Conservation (phyloP, 306 rosid species). For the Rosa lucieae region DNA sequence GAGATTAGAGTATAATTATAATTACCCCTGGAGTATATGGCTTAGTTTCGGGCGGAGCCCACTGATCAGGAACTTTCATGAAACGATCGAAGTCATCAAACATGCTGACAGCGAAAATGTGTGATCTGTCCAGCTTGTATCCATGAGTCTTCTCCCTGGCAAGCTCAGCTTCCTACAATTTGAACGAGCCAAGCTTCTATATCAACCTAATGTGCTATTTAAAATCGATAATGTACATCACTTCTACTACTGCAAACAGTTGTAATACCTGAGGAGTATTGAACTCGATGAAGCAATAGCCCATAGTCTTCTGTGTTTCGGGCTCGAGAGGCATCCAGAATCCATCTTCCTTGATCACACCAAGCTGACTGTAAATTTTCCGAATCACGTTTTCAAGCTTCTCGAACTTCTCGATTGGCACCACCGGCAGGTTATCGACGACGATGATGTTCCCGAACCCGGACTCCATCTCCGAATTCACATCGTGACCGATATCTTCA, state of each 20-base stretch:
- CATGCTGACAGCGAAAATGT: conserved; percentile 75
- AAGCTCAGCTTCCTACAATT: conserved; percentile 81
- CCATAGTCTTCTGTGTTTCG: conserved; percentile 52
- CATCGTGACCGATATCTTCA: conserved; percentile 56
- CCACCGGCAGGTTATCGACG: conserved; percentile 76
- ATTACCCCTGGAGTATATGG: conserved; percentile 78
- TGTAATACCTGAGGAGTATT: conserved; percentile 66
- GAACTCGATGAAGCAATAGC: conserved; percentile 78
- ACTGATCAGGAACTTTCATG: conserved; percentile 81
- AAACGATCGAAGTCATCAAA: conserved; percentile 75
- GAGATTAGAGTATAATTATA: conserved; percentile 6
- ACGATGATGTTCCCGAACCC: conserved; percentile 72
- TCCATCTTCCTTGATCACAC: conserved; percentile 66
- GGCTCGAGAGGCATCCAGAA: conserved; percentile 83
- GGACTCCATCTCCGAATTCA: conserved; percentile 53
- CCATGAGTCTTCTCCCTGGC: conserved; percentile 90
- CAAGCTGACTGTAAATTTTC: conserved; percentile 77
- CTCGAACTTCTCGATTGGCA: conserved; percentile 66
- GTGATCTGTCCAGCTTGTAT: conserved; percentile 76
- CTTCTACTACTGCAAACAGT: neutral
- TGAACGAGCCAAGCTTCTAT: neutral
- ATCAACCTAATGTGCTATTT: neutral
- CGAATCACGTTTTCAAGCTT: conserved; percentile 69
- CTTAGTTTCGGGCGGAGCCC: conserved; percentile 78
- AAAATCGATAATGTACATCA: neutral